Conservation (phyloP, 2,329 filamentous ascomycete species). For the Monilinia fructicola region DNA sequence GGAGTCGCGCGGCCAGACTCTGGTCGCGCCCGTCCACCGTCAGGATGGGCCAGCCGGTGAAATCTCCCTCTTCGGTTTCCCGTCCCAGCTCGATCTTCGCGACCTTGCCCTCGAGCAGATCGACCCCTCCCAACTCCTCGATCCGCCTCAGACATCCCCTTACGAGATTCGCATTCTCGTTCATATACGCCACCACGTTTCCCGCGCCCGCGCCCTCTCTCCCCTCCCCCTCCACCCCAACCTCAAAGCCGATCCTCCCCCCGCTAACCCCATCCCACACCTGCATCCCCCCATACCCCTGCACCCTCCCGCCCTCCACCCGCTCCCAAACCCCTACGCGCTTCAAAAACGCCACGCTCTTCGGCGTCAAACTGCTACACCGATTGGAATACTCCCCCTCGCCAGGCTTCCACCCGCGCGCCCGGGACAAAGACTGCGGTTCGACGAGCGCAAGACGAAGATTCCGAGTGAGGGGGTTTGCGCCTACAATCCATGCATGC, state of each 20-base stretch:
- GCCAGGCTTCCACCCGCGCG: constrained; percentile 64
- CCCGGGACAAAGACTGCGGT: constrained; percentile 76
- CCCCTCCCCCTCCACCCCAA: constrained; percentile 38
- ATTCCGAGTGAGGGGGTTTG: constrained; percentile 70
- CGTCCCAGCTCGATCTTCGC: constrained; percentile 75
- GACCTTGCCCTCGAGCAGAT: constrained; percentile 74
- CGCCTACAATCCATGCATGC: constrained; percentile 52
- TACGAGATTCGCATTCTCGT: constrained; percentile 88
- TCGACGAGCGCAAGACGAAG: constrained; percentile 88
- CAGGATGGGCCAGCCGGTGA: constrained; percentile 85
- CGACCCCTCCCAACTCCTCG: constrained; percentile 65
- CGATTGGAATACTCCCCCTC: constrained; percentile 80
- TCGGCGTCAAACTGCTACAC: constrained; percentile 90
- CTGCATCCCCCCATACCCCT: constrained; percentile 93
- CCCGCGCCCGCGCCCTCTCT: not conserved
- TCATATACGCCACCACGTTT: constrained; percentile 87
- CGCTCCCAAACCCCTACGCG: constrained; percentile 83
- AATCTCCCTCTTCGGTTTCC: constrained; percentile 66
- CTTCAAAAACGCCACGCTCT: constrained; percentile 79
- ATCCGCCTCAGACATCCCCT: constrained; percentile 73
- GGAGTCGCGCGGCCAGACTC: constrained; percentile 72
- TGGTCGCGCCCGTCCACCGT: constrained; percentile 63
- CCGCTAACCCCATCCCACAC: constrained; percentile 95
- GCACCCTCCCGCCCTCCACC: constrained; percentile 69
- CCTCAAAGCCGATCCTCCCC: constrained; percentile 83